Evolutionary conservation across 2,329 filamentous ascomycete genomes (phyloP), one percentile per base, ranked within the genome.

Genomic region (Talaromyces piceae): DNA sequence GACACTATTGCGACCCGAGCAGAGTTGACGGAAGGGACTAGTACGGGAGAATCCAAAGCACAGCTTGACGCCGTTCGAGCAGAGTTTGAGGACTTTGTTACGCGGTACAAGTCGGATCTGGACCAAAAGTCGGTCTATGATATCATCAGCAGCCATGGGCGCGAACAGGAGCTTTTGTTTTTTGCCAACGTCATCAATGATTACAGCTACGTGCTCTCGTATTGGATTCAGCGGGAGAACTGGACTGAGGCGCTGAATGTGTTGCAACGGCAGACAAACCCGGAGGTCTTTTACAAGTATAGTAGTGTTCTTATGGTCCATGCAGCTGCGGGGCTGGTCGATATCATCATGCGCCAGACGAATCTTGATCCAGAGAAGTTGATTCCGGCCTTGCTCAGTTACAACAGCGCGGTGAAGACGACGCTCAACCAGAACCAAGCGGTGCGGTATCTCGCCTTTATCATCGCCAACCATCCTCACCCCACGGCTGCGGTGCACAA

Each of bases 261-360:
- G 37, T 77, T 98, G 48, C 95, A 96, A 73, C 90, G 87, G 68
- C 93, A 98, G 70, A 95, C 85, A 4, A 87, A 95, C 47, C 82
- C 88, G 0, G 89, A 95, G 47, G 88, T 95, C 43, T 98, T 97
- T 71, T 97, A 97, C 74, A 86, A 88, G 56, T 96, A 97, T 68
- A 93, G 89, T 73, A 95, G 86, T 62, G 91, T 97, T n/a, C 79
- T 98, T 45, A 95, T 98, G 86, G 86, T 84, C 13, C 88, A 96
- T 64, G 84, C 84, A 3, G 83, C 91, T 0, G 80, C 85, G 5
- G 91, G 95, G 48, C 76, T 95, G 22, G 87, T 97, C n/a, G 91
- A 98, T 59, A 90, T 98, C 28, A 73, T 98, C 63, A 96, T 95
- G 87, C 82, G 93, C 30, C 91, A 97, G 64, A 77, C 82, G 4